Evolutionary conservation across 768 basidiomycete species (phyloP).

Genomic region (Gloeostereum incarnatum): DNA sequence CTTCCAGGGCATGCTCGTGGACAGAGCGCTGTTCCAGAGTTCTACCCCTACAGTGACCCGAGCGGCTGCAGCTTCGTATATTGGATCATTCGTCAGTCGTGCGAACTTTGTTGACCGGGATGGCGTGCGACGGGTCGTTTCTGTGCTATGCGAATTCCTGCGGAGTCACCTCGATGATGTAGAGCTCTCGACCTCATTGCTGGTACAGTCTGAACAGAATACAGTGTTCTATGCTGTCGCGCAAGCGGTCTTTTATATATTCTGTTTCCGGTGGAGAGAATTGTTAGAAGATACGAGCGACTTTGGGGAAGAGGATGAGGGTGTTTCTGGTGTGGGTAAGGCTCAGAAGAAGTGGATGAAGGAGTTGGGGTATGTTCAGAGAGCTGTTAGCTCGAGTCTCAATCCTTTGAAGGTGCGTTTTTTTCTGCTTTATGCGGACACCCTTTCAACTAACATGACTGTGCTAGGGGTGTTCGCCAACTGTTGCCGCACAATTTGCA

Average conservation of each 20-base stretch:
- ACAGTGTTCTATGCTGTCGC: constrained; percentile 86
- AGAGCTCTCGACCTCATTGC: constrained; percentile 35
- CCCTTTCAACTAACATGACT: constrained; percentile 1
- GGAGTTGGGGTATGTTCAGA: constrained; percentile 68
- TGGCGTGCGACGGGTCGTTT: constrained; percentile 62
- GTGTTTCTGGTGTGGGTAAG: constrained; percentile 12
- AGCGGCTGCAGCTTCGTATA: constrained; percentile 89
- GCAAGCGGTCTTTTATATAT: constrained; percentile 91
- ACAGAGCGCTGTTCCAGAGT: constrained; percentile 65
- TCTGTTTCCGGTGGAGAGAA: constrained; percentile 97
- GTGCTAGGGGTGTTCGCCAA: constrained; percentile 73
- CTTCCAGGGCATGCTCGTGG: constrained; percentile 92
- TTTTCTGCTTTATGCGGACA: background rate
- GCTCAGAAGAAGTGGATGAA: constrained; percentile 72
- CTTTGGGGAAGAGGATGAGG: constrained; percentile 32
- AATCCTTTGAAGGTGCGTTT: constrained; percentile 79
- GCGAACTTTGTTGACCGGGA: constrained; percentile 78
- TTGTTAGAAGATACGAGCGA: constrained; percentile 56
- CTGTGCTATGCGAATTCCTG: constrained; percentile 82
- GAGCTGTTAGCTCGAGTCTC: constrained; percentile 69
- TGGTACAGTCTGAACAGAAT: constrained; percentile 26
- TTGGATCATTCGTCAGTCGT: constrained; percentile 86
- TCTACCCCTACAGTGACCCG: constrained; percentile 66
- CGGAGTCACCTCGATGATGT: constrained; percentile 68
- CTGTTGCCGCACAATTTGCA: constrained; percentile 92